phyloP scores from a whole-genome alignment of 352 stramenopile genomes.

The Phytophthora ohioensis region DNA sequence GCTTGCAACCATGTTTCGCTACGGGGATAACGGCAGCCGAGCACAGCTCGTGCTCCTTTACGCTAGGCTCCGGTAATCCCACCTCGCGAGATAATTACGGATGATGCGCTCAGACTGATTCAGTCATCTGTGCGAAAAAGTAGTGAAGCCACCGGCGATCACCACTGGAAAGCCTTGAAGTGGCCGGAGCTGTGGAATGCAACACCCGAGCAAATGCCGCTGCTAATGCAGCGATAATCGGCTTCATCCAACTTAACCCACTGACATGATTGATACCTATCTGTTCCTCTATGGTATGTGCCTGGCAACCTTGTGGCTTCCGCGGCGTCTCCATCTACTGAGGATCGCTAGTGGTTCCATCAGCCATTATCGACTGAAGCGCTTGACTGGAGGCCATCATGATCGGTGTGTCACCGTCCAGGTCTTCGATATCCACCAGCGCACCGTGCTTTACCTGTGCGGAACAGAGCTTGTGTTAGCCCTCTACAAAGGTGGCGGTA shows the following conservation, averaged over 20 bases:
- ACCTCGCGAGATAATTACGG: conserved; percentile 9
- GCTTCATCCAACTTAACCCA: conserved; percentile 23
- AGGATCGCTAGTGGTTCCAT: conserved; percentile 30
- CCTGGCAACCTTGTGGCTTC: conserved; percentile 20
- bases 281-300: conserved; percentile 32
- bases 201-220: conserved; percentile 9
- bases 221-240: conserved; percentile 4
- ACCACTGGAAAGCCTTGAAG: conserved; percentile 13
- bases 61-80: not conserved
- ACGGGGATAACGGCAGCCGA: not conserved
- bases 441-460: conserved; percentile 70
- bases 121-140: conserved; percentile 22
- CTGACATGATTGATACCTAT: conserved; percentile 26
- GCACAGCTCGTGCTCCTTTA: not conserved
- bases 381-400: conserved; percentile 47
- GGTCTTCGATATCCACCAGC: conserved; percentile 64
- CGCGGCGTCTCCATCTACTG: conserved; percentile 31
- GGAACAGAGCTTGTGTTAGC: conserved; percentile 15
- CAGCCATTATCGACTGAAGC: conserved; percentile 57
- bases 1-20: not conserved
- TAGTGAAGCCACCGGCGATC: conserved; percentile 4
- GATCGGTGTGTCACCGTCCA: conserved; percentile 73
- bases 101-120: not conserved
- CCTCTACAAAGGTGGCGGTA: conserved; percentile 5
- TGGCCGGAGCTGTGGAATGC: conserved; percentile 8